Evolutionary conservation across 2,329 filamentous ascomycete genomes (phyloP), one percentile per base, ranked within the genome.

Genomic region (Aspergillus japonicus): DNA sequence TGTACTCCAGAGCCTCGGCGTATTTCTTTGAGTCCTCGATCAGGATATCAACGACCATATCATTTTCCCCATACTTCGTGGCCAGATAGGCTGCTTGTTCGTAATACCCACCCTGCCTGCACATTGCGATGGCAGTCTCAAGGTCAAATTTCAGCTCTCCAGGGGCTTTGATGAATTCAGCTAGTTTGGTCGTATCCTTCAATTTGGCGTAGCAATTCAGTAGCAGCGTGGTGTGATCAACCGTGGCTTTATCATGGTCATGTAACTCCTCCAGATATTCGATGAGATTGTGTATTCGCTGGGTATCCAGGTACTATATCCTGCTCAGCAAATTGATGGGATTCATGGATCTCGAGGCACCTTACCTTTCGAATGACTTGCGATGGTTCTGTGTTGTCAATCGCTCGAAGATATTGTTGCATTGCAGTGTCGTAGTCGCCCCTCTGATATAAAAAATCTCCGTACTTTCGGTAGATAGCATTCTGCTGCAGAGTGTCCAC

Each of bases 401-500:
- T 97, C 0, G 96, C 94, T 67, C 92, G 90, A 63, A 99, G 87
- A 72, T 99, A 99, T 74, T 98, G 95, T 69, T 96, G 89, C 96
- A 99, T 99, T n/a, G 96, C 93, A 6, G 91, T 95, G 71, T 99
- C 95, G 71, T 94, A 99, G 71, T 97, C 93, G 4, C 90, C 92
- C 70, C 96, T 96, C 65, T 96, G 91, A 70, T 99, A 98, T 3
- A 98, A 78, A 69, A 94, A 91, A 73, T 99, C 95, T 12, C 94
- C 95, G 74, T 96, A 98, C 72, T 89, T 93, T 60, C 94, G 88
- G 71, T 94, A 96, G 60, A 99, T 99, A 59, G 90, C 82, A 69
- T 96, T 97, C 68, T 96, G 91, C 74, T 97, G 91, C 50, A 88
- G 81, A 2, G 80, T 77, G 73, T 93, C 91, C 69, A 97, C 83